Base-by-base conservation (phyloP, 2,329 filamentous ascomycete genomes). In the Zasmidium cellare region DNA sequence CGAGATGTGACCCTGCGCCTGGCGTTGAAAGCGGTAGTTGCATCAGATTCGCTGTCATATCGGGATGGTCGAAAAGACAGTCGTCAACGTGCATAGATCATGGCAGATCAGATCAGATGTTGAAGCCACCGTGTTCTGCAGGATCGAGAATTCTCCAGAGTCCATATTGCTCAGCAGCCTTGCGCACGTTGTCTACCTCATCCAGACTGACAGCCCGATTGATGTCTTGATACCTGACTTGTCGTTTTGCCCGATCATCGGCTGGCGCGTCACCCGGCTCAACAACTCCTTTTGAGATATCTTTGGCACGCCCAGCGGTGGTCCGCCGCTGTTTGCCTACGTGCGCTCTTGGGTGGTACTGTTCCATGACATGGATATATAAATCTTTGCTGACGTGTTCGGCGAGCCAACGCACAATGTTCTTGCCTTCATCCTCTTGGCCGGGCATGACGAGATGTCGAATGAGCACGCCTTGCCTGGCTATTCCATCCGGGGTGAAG, bases 311-410 rank as follows among this genome's bases (percentile, higher is more conserved):
- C 9, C 63, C 58, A 23, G 51, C 61, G 11, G 61, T 67, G 12
- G 57, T 67, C 56, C 78, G 76, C 65, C 76, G 84, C 54, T 79
- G 77, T 76, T 91, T 93, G 2, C 91, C 91, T 0, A 96, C 91
- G 72, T 96, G 86, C 0, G 89, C 91, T 62, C 89, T 84, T 0
- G 90, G 90, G 61, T 86, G 86, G 69, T 94, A 94, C 74, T 96
- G 91, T 74, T 96, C 90, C 90, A 94, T 94, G 64, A 96, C 87
- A 70, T 96, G 88, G 59, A 94, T 83, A 73, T 92, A 93, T 46
- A 89, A 80, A 72, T 94, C 90, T 55, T 78, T 81, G 2, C 88
- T 90, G 1, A 96, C 81, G 53, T 91, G 84, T 24, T 82, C 78
- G 0, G 89, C 90, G 16, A 96, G 77, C 80, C 90, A 96, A 60